A percentile compares a stretch with the other conserved stretches of the same genome.
Conservation (phyloP, 306 rosid genomes). For the Boehmeria nivea region DNA sequence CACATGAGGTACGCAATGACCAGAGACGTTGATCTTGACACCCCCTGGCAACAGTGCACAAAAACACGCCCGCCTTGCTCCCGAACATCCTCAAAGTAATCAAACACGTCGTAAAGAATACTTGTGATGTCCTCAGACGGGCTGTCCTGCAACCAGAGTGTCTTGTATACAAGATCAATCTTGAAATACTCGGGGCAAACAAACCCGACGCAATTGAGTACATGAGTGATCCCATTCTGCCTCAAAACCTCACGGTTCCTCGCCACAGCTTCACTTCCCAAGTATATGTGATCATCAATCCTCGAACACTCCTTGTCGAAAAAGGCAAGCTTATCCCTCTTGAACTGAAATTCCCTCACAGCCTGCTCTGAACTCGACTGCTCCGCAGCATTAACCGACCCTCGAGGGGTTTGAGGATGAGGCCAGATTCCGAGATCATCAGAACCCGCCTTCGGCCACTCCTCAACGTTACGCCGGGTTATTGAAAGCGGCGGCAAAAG, state of each 20-base stretch:
- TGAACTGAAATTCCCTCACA: constrained; percentile 54
- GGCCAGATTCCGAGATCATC: constrained; percentile 95
- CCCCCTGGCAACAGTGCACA: constrained; percentile 92
- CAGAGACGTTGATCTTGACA: constrained; percentile 76
- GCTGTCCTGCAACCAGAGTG: constrained; percentile 87
- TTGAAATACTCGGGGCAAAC: constrained; percentile 92
- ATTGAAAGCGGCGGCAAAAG: constrained; percentile 70
- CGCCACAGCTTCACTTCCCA: constrained; percentile 93
- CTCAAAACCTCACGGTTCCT: constrained; percentile 73
- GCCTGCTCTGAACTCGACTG: constrained; percentile 35
- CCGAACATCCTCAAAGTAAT: constrained; percentile 91
- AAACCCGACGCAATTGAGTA: constrained; percentile 90
- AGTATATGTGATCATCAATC: constrained; percentile 76
- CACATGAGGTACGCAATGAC: constrained; percentile 97
- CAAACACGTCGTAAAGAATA: constrained; percentile 84
- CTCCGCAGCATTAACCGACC: constrained; percentile 20
- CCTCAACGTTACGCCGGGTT: constrained; percentile 38
- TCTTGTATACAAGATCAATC: constrained; percentile 73
- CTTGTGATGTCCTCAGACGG: constrained; percentile 89
- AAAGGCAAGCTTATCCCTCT: constrained; percentile 72
- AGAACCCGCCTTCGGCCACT: constrained; percentile 87
- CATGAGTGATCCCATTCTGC: constrained; percentile 74
- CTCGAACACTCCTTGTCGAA: constrained; percentile 82
- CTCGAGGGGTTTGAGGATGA: constrained; percentile 73
- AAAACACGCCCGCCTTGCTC: constrained; percentile 77